A percentile compares a stretch with the other conserved stretches of the same genome.
Conservation (phyloP, 1,139 yeast species). For the Yamadazyma pseudoaaseri region DNA sequence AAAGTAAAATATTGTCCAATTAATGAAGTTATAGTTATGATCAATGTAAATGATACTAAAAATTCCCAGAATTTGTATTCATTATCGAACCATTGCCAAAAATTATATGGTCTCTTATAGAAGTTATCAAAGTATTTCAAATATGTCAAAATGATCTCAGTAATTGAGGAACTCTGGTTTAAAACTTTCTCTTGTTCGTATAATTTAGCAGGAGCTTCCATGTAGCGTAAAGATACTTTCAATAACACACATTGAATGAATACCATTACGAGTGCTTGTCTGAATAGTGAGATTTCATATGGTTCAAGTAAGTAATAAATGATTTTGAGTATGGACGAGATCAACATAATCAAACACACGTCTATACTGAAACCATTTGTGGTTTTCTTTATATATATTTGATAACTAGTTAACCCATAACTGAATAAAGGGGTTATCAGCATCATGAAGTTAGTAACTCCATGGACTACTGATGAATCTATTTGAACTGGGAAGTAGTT, state of each 20-base stretch:
- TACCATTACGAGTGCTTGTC: constrained; percentile 80
- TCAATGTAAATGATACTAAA: constrained; percentile 44
- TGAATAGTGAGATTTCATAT: constrained; percentile 68
- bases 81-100: constrained; percentile 86
- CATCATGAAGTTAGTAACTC: constrained; percentile 10
- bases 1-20: constrained; percentile 36
- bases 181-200: constrained; percentile 29
- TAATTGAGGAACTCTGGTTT: constrained; percentile 17
- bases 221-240: constrained; percentile 61
- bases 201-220: constrained; percentile 35
- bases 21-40: constrained; percentile 44
- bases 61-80: constrained; percentile 62
- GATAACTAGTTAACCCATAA: constrained; percentile 77
- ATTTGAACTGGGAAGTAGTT: constrained; percentile 3
- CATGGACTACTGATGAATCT: background rate
- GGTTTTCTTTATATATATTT: constrained; percentile 61
- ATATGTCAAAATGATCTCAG: constrained; percentile 10
- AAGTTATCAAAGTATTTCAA: constrained; percentile 67
- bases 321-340: constrained; percentile 72
- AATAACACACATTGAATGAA: constrained; percentile 66
- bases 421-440: constrained; percentile 69
- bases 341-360: constrained; percentile 86
- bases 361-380: constrained; percentile 83
- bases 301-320: constrained; percentile 78
- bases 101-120: constrained; percentile 60